These are phyloP conservation scores for Cryptosporidium baileyi DNA, from an alignment of 169 alveolate species.

Conservation along the genomic window DNA sequence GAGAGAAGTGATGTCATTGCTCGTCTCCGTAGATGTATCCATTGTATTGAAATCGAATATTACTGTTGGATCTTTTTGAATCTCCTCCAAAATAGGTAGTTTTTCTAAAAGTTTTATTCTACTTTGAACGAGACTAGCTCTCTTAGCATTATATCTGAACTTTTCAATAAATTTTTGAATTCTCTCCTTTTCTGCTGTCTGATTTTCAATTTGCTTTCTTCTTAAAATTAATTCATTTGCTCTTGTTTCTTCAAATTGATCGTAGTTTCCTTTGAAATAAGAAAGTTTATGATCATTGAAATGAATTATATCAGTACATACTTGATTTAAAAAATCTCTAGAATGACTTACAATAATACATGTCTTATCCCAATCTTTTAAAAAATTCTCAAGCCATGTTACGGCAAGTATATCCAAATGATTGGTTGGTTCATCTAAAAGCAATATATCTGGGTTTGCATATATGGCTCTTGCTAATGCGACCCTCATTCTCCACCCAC, in stretches of 20 bases:
- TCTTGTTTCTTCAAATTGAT: conserved; percentile 90
- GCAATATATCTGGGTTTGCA: conserved; percentile 90
- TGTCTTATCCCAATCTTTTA: conserved; percentile 87
- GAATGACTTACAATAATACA: conserved; percentile 96
- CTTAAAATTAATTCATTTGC: conserved; percentile 85
- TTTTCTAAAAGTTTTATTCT: conserved; percentile 91
- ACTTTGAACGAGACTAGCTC: conserved; percentile 94
- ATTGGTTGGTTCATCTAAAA: conserved; percentile 93
- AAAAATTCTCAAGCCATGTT: conserved; percentile 93
- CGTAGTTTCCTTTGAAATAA: conserved; percentile 94
- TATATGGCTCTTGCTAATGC: conserved; percentile 81
- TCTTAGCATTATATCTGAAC: conserved; percentile 91
- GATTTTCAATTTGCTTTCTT: conserved; percentile 87
- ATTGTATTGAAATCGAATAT: conserved; percentile 32
- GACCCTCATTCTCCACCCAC: conserved; percentile 81
- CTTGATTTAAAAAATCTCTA: conserved; percentile 93
- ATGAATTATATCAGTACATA: conserved; percentile 93
- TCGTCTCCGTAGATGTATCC: not conserved
- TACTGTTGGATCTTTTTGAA: conserved; percentile 93
- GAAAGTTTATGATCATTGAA: conserved; percentile 84
- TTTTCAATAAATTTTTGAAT: conserved; percentile 93
- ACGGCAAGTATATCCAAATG: conserved; percentile 94
- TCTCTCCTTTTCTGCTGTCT: conserved; percentile 88
- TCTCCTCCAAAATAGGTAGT: conserved; percentile 93
- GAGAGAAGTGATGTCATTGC: not conserved